phyloP scores from a whole-genome alignment of 768 basidiomycete genomes.

The Boletus coccyginus region DNA sequence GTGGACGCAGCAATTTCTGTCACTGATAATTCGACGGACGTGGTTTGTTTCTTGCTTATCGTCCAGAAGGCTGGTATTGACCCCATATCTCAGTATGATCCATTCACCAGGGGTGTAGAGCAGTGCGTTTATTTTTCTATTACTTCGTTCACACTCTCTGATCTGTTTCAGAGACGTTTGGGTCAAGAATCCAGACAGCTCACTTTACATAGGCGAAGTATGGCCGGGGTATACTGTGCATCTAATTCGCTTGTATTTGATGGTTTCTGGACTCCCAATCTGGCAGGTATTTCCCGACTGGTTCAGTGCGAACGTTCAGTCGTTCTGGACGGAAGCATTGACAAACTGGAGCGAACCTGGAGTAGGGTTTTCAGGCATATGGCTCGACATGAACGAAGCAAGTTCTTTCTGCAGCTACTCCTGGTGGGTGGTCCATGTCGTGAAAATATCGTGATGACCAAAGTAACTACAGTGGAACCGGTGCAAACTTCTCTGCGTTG shows the following conservation, averaged over 20 bases:
- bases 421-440: conserved; percentile 33
- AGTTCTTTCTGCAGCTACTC: conserved; percentile 61
- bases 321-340: conserved; percentile 59
- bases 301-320: conserved; percentile 49
- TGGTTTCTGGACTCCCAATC: not conserved
- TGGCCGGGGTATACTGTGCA: conserved; percentile 75
- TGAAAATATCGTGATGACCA: not conserved
- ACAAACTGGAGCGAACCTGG: conserved; percentile 49
- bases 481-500: conserved; percentile 52
- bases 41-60: conserved; percentile 39
- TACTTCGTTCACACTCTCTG: not conserved
- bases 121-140: conserved; percentile 34
- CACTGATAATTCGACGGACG: conserved; percentile 55
- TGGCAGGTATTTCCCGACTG: conserved; percentile 56
- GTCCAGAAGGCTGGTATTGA: not conserved
- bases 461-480: conserved; percentile 38
- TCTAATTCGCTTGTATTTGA: not conserved
- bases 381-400: conserved; percentile 69
- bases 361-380: conserved; percentile 57
- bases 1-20: conserved; percentile 61
- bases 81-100: conserved; percentile 49
- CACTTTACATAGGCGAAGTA: conserved; percentile 69
- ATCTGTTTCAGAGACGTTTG: conserved; percentile 51
- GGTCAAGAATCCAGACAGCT: conserved; percentile 69
- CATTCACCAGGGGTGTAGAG: conserved; percentile 61